Conservation (phyloP, 106 monocot species). For the Amphibolis antarctica region DNA sequence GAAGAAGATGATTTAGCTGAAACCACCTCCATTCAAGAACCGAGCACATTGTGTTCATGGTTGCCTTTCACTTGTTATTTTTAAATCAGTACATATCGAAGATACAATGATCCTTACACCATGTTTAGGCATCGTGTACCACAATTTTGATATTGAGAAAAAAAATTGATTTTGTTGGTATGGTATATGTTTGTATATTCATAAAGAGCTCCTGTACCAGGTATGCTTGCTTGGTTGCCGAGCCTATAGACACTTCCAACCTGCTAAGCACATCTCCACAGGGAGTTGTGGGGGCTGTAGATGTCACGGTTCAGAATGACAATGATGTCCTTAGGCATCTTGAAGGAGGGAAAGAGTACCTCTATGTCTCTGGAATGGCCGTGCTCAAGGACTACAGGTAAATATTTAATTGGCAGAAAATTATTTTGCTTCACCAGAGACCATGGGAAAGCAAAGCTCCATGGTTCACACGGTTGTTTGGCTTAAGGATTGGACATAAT, state of each 20-base stretch:
- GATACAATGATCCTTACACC: no score
- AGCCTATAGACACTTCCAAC: constrained; percentile 21
- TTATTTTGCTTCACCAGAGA: neutral
- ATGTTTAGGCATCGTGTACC: neutral
- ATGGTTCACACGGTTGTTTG: neutral
- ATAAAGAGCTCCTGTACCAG: constrained; percentile 20
- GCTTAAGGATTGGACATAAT: neutral
- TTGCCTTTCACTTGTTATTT: no score
- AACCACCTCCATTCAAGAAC: no score
- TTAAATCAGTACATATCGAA: no score
- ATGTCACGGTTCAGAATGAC: constrained; percentile 69
- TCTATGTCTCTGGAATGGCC: constrained; percentile 82
- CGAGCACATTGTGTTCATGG: no score
- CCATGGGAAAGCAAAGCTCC: neutral
- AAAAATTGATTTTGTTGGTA: neutral
- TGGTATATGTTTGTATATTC: neutral
- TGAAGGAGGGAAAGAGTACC: constrained; percentile 48
- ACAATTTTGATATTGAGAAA: neutral
- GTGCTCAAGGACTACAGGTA: constrained; percentile 69
- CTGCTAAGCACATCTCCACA: constrained; percentile 1
- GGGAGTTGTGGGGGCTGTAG: constrained; percentile 56
- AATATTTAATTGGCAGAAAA: neutral
- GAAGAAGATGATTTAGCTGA: no score
- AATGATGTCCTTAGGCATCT: constrained; percentile 57
- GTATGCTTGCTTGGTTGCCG: constrained; percentile 92